Evolutionary conservation across 2,329 filamentous ascomycete species (phyloP), one percentile per base, ranked within the genome.

Genomic region (Escovopsis weberi): DNA sequence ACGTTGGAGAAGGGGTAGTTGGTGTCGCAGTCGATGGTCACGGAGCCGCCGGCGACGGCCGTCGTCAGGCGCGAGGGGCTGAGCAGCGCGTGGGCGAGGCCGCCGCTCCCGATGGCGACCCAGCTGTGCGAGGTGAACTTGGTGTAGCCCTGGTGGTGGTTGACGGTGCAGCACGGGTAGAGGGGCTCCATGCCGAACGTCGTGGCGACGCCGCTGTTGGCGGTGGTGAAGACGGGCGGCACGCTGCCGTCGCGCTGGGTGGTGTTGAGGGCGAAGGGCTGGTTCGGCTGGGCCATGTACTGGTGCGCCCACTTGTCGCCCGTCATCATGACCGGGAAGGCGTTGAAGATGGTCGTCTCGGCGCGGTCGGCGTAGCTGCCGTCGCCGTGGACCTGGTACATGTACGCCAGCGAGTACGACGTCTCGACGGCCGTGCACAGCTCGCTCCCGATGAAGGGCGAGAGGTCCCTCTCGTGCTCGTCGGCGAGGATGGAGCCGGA

Each of bases 151-250:
- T 75, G 71, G 1, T 65, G 67, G 48, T 75, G 70, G 44, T 77
- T 77, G 45, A 77, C 73, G 1, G 72, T 74, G 49, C 73, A 77
- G 55, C 72, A 77, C 2, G 68, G 67, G 38, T 60, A 74, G 32
- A 70, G 63, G 2, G 68, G 68, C 43, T 73, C 70, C 12, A 74
- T 56, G 1, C 70, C 71, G 50, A 45, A 68, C 55, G 49, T 72
- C 63, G 49, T 57, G 64, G 53, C 40, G 8, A 55, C 46, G 6
- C 55, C 59, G 5, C 53, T 55, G 39, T 67, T 64, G 23, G 68
- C 65, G 42, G 72, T 72, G 43, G 58, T 73, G 52, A 72, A 75
- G 4, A 58, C 41, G 4, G 45, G 50, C 3, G 55, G 54, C 12
- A 50, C 48, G 6, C 38, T 38, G 15, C 51, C 50, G n/a, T 53